phyloP scores from a whole-genome alignment of 2,329 filamentous ascomycete genomes.

The Diaporthe humulicola region DNA sequence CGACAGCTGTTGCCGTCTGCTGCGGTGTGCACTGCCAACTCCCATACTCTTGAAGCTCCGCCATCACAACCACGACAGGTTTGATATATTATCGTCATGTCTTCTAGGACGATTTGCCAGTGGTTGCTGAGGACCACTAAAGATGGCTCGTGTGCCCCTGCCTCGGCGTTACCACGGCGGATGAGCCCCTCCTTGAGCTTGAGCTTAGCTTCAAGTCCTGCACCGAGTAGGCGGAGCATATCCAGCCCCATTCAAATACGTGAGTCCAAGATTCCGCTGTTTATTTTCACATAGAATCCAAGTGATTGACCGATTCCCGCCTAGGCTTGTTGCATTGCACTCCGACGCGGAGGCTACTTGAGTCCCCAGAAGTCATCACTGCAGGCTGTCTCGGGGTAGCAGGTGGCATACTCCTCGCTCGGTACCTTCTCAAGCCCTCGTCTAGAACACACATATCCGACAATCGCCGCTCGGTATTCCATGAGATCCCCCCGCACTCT shows the following conservation, averaged over 20 bases:
- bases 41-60: not conserved
- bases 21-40: not conserved
- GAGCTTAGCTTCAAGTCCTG: no score
- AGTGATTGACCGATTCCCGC: not conserved
- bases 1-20: not conserved
- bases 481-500: not conserved
- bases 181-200: not conserved
- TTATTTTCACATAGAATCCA: not conserved
- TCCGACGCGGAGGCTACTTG: not conserved
- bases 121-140: not conserved
- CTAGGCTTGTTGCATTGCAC: conserved; percentile 22
- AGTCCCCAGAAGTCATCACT: not conserved
- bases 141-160: no score
- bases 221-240: not conserved
- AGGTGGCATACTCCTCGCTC: not conserved
- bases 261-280: not conserved
- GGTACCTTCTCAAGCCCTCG: no score
- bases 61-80: not conserved
- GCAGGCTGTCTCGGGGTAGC: not conserved
- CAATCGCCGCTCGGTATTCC: no score
- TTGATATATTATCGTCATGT: not conserved
- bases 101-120: not conserved
- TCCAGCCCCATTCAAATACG: not conserved
- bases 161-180: no score
- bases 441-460: no score